Evolutionary conservation across 1,284 basidiomycete genomes (phyloP).

Genomic region (Heterobasidion parviporum): DNA sequence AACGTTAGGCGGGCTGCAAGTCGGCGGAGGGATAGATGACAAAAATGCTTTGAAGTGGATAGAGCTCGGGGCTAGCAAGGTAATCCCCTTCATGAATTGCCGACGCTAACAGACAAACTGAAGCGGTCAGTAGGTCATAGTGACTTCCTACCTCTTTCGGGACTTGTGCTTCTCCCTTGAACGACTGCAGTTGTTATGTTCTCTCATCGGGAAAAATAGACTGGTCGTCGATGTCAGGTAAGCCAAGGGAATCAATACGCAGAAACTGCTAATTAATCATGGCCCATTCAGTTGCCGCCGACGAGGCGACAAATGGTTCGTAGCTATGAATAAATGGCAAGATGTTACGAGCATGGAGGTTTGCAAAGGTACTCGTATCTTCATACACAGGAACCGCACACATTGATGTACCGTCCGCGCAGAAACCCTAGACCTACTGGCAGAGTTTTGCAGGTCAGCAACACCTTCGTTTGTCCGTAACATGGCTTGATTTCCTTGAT

Average conservation of each 20-base stretch:
- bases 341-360: constrained; percentile 94
- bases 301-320: constrained; percentile 75
- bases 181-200: constrained; percentile 58
- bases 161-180: constrained; percentile 70
- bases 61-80: constrained; percentile 87
- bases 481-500: neutral
- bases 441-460: constrained; percentile 66
- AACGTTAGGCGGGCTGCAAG: constrained; percentile 68
- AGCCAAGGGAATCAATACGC: constrained; percentile 5
- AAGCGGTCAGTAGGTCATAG: constrained; percentile 67
- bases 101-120: neutral
- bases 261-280: no score
- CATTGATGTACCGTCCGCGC: neutral
- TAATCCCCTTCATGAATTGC: constrained; percentile 20
- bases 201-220: constrained; percentile 74
- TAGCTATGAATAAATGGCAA: constrained; percentile 99
- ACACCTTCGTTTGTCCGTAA: neutral
- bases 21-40: constrained; percentile 89
- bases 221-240: constrained; percentile 95
- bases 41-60: constrained; percentile 84
- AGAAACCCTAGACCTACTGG: constrained; percentile 68
- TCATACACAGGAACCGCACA: neutral
- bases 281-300: constrained; percentile 90
- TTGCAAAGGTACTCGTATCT: constrained; percentile 49
- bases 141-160: constrained; percentile 95